Percentiles rank a stretch among this genome's conserved stretches.
phyloP scores from a whole-genome alignment of 768 basidiomycete species.

The Lactarius hatsudake region DNA sequence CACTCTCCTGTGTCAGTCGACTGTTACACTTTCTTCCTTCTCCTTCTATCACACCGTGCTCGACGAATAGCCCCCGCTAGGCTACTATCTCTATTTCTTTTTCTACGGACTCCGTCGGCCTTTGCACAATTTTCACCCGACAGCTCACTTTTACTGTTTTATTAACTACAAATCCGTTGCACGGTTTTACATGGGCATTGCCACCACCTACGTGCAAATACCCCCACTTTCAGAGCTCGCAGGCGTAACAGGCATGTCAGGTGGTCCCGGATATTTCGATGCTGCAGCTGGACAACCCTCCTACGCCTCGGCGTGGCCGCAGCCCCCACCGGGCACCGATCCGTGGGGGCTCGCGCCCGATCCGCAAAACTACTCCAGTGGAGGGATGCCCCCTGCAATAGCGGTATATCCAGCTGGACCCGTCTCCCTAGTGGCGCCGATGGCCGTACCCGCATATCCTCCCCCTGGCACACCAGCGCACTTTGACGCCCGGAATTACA shows the following conservation, averaged over 20 bases:
- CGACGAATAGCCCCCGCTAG: neutral
- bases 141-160: neutral
- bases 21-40: neutral
- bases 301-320: constrained; percentile 9
- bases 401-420: constrained; percentile 1
- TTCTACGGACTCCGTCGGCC: constrained; percentile 11
- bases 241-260: constrained; percentile 17
- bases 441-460: neutral
- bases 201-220: constrained; percentile 15
- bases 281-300: constrained; percentile 14
- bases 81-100: neutral
- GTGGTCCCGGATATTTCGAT: constrained; percentile 4
- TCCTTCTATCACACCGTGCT: constrained; percentile 15
- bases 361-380: constrained; percentile 19
- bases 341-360: constrained; percentile 13
- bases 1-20: neutral
- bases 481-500: constrained; percentile 20
- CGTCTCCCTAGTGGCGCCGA: constrained; percentile 2
- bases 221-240: constrained; percentile 15
- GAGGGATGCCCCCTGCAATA: constrained; percentile 16
- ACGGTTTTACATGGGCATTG: constrained; percentile 6
- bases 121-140: constrained; percentile 7
- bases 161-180: constrained; percentile 5
- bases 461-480: neutral
- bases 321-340: constrained; percentile 5